phyloP scores from a whole-genome alignment of 176 grass and related monocot species.

The Panicum miliaceum region DNA sequence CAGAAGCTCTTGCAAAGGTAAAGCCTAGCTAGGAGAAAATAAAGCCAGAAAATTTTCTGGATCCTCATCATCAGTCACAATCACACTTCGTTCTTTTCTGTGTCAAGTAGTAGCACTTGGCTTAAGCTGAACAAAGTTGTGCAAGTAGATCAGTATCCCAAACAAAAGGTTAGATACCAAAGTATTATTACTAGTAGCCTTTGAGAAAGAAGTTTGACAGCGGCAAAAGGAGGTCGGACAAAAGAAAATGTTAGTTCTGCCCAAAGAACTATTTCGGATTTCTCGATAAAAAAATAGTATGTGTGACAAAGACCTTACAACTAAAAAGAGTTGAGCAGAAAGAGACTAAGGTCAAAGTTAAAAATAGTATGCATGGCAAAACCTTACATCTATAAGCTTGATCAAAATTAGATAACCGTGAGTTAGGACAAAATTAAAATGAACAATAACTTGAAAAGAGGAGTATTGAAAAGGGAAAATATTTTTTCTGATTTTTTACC shows the following conservation, averaged over 20 bases:
- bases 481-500: too few species aligned
- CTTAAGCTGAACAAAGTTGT: neutral
- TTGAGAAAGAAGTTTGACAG: constrained; percentile 21
- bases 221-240: neutral
- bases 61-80: neutral
- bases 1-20: neutral
- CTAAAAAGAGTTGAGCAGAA: neutral
- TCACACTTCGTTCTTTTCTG: neutral
- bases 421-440: too few species aligned
- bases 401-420: too few species aligned
- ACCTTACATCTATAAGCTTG: too few species aligned
- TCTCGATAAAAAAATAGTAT: neutral
- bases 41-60: neutral
- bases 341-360: neutral
- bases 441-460: too few species aligned
- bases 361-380: too few species aligned
- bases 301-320: neutral
- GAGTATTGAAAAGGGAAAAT: too few species aligned
- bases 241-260: constrained; percentile 1
- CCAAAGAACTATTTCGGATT: neutral
- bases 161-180: constrained; percentile 2
- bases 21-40: neutral
- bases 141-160: neutral
- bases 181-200: neutral
- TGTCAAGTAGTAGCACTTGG: neutral